Conservation (phyloP, 148 eudicot genomes). For the Chenopodium quinoa region DNA sequence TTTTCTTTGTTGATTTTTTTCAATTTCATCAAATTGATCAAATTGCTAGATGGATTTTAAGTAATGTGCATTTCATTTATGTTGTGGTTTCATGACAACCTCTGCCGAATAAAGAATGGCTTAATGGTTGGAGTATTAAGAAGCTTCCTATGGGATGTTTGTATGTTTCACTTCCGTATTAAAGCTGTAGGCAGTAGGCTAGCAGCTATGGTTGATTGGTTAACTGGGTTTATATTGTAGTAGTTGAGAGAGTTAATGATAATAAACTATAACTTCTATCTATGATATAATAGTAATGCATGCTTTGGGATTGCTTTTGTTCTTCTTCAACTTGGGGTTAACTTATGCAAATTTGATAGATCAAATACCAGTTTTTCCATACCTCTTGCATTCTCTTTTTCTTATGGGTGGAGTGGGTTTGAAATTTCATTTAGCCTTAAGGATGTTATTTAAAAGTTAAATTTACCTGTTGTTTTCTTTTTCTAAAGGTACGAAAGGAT, state of each 20-base stretch:
- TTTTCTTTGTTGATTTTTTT: no score
- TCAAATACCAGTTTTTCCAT: background rate
- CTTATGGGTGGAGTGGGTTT: background rate
- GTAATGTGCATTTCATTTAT: no score
- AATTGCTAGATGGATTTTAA: no score
- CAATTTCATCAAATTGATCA: no score
- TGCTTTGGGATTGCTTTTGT: background rate
- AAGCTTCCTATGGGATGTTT: no score
- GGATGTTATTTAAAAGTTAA: background rate
- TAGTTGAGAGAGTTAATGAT: background rate
- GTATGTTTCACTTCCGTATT: background rate
- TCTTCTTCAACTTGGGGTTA: background rate
- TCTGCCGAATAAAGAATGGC: background rate
- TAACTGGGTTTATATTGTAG: background rate
- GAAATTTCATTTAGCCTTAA: background rate
- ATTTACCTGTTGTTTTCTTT: constrained; percentile 8
- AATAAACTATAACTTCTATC: no score
- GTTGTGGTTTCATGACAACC: background rate
- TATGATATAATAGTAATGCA: no score
- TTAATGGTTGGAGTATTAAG: background rate
- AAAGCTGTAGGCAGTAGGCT: background rate
- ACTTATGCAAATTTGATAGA: background rate
- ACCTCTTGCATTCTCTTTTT: background rate
- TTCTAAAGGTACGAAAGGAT: constrained; percentile 67
- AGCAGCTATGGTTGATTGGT: background rate